Evolutionary conservation across 2,329 filamentous ascomycete genomes (phyloP), one percentile per base, ranked within the genome.

Genomic region (Cladosporium sp.): DNA sequence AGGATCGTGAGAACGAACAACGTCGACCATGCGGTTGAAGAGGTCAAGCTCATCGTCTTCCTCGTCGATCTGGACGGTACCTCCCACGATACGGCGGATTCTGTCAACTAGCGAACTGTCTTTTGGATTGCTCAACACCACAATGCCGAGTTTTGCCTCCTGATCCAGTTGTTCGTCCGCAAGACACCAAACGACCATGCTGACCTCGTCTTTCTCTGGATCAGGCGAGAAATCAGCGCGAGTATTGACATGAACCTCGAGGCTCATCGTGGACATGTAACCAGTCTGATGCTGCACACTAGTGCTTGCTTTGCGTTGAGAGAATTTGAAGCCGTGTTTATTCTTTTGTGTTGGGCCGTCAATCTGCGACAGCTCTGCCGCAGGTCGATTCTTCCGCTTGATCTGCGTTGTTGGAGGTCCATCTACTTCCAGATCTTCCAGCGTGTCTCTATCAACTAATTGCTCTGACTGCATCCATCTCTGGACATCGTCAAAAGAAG

Each of bases 201-300:
- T 81, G 2, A 98, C 81, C 61, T 92, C 87, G 66, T 98, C 93
- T 60, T 95, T 80, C 60, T 92, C 89, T 0, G 93, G 93, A 63
- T 98, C 90, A 1, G 93, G 90, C 2, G 89, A 80, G 8, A 96
- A 77, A 45, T 82, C 83, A 6, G 83, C 89, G 52, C 92, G 80
- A 3, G 87, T 93, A 61, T 95, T 95, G 56, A 95, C 85, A 66
- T 98, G 92, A 4, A 97, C 73, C 66, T 98, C 93, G 6, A 98
- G 71, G 59, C 90, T 95, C 88, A 98, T 91, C 14, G 86, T 89
- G 60, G 88, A 95, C 93, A 98, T 97, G 67, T 95, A 95, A 61
- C 93, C 87, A 2, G 83, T 84, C 67, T 95, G 89, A 59, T 92
- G 87, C 63, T 89, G 82, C 14, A 95, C 83, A 59, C 84, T 89